These are phyloP conservation scores for Begonia fuchsioides DNA, from an alignment of 306 rosid genomes.

Conservation along the genomic window DNA sequence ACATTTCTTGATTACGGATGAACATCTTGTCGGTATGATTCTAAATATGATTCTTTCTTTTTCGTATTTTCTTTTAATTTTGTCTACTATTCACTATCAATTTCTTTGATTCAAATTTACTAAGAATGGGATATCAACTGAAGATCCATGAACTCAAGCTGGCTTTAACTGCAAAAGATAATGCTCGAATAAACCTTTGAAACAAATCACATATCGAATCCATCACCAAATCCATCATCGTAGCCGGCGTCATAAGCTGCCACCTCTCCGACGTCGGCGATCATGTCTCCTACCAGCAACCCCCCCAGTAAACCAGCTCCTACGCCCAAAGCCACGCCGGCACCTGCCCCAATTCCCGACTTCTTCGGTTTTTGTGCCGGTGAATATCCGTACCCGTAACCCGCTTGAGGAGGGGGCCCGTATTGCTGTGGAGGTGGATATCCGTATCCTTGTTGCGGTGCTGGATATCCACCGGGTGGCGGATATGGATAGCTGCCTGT, in stretches of 20 bases:
- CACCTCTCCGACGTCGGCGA: conserved; percentile 14
- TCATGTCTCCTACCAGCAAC: conserved; percentile 32
- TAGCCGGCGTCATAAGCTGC: neutral
- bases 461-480: conserved; percentile 1
- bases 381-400: conserved; percentile 10
- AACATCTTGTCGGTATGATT: too few species aligned
- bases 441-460: neutral
- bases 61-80: conserved; percentile 14
- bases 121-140: too few species aligned
- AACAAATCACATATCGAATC: conserved; percentile 11
- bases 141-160: too few species aligned
- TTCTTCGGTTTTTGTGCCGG: conserved; percentile 11
- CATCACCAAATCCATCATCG: conserved; percentile 12
- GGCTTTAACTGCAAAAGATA: too few species aligned
- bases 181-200: too few species aligned
- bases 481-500: neutral
- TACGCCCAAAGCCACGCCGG: conserved; percentile 22
- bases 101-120: too few species aligned
- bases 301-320: conserved; percentile 46
- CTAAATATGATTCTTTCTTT: too few species aligned
- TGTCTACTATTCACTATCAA: too few species aligned
- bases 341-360: conserved; percentile 14
- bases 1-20: too few species aligned
- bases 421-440: conserved; percentile 4
- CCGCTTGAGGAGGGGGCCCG: conserved; percentile 13